Evolutionary conservation across 2,329 filamentous ascomycete genomes (phyloP), one percentile per base, ranked within the genome.

Genomic region (Orbilia blumenaviensis): DNA sequence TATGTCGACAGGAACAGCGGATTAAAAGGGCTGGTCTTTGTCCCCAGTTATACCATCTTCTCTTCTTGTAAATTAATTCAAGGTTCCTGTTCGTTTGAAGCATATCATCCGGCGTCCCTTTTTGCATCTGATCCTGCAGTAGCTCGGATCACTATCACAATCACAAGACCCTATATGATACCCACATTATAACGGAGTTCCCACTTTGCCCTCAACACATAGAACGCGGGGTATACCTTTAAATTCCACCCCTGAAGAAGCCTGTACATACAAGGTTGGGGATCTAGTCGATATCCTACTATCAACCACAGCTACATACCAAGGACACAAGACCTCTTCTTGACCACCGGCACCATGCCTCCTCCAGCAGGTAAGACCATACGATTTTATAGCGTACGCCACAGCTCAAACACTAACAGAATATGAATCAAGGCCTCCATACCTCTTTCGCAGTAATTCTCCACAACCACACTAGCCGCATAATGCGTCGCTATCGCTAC

Each of bases 401-500:
- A 50, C 10, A n/a, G n/a, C n/a, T n/a, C n/a, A n/a, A 32, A 23
- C 21, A 27, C 46, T 16, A 50, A 32, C 25, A 12, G 7, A 32
- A 27, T 32, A 12, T 25, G 38, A 9, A 41, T 27, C 10, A 18
- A 29, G 38, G 46, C 32, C 23, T 66, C 34, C 62, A 66, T 25
- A 71, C 71, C 0, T 75, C 71, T 3, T 75, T 75, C 36, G 71
- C 71, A 4, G 71, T 75, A 1, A 52, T 75, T 16, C 46, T 75
- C 16, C 71, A 75, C 36, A 75, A 75, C 23, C 71, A 75, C 25
- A 75, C 71, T 16, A 60, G 63, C 36, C 71, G 58, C 46, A 62
- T 75, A 21, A 75, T 75, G 71, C 62, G 63, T 8, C 61, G 71
- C 3, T 63, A 75, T 18, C 67, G 63, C 48, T 75, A 75, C 18